Evolutionary conservation across 2,329 filamentous ascomycete genomes (phyloP).

Genomic region (Eutypella sp.): DNA sequence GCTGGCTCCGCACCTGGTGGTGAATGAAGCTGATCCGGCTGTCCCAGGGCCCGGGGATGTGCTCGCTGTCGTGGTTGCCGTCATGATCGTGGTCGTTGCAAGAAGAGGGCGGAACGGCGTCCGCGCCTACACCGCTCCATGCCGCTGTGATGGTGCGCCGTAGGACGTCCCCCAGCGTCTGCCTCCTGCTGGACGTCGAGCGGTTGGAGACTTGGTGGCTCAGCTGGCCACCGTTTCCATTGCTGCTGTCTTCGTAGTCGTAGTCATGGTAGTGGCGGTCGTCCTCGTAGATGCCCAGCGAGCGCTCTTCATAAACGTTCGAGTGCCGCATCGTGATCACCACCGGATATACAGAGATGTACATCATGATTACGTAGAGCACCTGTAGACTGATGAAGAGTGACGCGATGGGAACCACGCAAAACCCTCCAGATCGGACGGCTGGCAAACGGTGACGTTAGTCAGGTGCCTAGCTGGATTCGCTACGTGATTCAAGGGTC

Average conservation of each 20-base stretch:
- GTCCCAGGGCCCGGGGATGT: conserved; percentile 12
- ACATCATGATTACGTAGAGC: conserved; percentile 47
- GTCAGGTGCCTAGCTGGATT: neutral
- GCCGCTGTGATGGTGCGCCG: conserved; percentile 18
- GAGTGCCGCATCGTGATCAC: conserved; percentile 50
- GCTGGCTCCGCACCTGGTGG: conserved; percentile 53
- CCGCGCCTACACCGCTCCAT: conserved; percentile 25
- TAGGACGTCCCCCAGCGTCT: conserved; percentile 15
- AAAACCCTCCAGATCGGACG: conserved; percentile 62
- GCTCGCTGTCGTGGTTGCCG: conserved; percentile 2
- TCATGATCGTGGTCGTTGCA: neutral
- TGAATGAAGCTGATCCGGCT: conserved; percentile 47
- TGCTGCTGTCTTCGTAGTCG: conserved; percentile 1
- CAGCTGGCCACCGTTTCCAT: conserved; percentile 1
- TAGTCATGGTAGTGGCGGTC: conserved; percentile 15
- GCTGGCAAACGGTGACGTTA: conserved; percentile 30
- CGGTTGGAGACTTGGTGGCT: conserved; percentile 11
- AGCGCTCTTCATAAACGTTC: conserved; percentile 59
- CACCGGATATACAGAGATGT: conserved; percentile 44
- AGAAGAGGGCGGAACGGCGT: conserved; percentile 2
- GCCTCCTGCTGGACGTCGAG: conserved; percentile 7
- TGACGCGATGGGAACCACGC: conserved; percentile 55
- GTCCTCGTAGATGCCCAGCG: conserved; percentile 42
- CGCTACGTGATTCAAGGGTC: neutral
- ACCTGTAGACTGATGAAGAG: conserved; percentile 45